Conservation (phyloP, 192 early-diverging fungal species). For the Irineochytrium annulatum region DNA sequence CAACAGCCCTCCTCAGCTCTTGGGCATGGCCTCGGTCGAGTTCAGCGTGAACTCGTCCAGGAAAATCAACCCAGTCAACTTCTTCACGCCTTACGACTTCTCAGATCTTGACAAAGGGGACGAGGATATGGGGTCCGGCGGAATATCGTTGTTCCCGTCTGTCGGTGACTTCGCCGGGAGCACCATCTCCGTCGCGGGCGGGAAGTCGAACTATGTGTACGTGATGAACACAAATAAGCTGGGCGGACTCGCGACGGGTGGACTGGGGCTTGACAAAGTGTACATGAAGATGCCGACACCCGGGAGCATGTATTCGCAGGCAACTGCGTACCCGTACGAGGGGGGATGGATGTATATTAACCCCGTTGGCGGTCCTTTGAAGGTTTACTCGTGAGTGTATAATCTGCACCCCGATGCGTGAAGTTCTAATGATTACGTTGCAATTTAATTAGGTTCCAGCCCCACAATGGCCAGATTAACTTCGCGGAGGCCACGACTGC, state of each 20-base stretch:
- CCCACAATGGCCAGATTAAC: too few species aligned
- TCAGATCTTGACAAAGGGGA: slow-evolving; percentile 1
- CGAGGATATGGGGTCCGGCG: slow-evolving; percentile 14
- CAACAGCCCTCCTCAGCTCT: not conserved
- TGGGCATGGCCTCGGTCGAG: slow-evolving; percentile 9
- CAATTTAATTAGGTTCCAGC: too few species aligned
- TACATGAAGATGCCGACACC: not conserved
- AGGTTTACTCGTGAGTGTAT: not conserved
- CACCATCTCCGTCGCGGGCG: slow-evolving; percentile 4
- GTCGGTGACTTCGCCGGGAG: too few species aligned
- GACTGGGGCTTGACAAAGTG: not conserved
- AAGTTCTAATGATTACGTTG: too few species aligned
- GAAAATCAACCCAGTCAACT: not conserved
- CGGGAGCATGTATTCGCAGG: slow-evolving; percentile 5
- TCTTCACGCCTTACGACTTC: slow-evolving; percentile 10
- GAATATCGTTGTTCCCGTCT: slow-evolving; percentile 6
- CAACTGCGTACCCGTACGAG: not conserved
- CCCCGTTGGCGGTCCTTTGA: not conserved
- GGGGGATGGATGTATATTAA: slow-evolving; percentile 4
- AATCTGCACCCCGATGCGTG: too few species aligned
- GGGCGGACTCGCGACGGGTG: slow-evolving; percentile 7
- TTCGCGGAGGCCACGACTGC: too few species aligned
- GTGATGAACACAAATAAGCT: slow-evolving; percentile 5
- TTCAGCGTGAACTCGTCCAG: not conserved
- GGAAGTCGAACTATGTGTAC: not conserved